Evolutionary conservation across 1,284 basidiomycete species (phyloP), one percentile per base, ranked within the genome.

Genomic region (Boletus chippewaensis): DNA sequence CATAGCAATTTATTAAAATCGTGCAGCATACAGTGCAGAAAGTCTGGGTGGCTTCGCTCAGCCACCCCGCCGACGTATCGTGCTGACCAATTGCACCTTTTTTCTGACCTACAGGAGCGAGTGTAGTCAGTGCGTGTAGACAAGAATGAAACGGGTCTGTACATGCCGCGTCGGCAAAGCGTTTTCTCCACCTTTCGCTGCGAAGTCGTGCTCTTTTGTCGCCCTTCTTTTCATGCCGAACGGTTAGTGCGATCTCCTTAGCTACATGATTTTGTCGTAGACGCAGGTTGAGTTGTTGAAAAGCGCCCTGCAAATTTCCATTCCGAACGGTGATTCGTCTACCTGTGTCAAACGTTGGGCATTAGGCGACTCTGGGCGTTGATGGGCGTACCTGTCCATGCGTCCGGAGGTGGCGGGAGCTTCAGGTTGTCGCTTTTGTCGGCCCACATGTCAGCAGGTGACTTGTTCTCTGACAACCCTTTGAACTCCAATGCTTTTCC

Each of bases 181-280:
- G 64, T 48, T 57, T 70, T 56, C 65, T 64, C 69, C 69, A 71
- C 48, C 69, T 65, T 50, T 69, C 59, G 42, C 67, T 71, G 10
- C 59, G 62, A 45, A 71, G 59, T 20, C 68, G 67, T 24, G 61
- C 58, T 48, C 69, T 59, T 44, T 67, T 69, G 49, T 69, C 67
- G 3, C 69, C 68, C 43, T 63, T 69, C 57, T 70, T 68, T 47
- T 88, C 87, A 62, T 90, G 87, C 58, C 87, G 72, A 55, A 76
- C 71, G 44, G 72, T 65, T 57, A 72, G 57, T 44, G 72, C 70
- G 32, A 81, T 67, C 55, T 83, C 80, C 32, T 60, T 59, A 15
- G 71, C 65, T 11, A 91, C 80, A 53, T 67, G 73, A 59, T 90
- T 91, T 28, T 71, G 68, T 32, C 58, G 56, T 16, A 90, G 68